These are phyloP conservation scores for Lagenidium giganteum DNA, from an alignment of 352 stramenopile genomes.

Conservation along the genomic window DNA sequence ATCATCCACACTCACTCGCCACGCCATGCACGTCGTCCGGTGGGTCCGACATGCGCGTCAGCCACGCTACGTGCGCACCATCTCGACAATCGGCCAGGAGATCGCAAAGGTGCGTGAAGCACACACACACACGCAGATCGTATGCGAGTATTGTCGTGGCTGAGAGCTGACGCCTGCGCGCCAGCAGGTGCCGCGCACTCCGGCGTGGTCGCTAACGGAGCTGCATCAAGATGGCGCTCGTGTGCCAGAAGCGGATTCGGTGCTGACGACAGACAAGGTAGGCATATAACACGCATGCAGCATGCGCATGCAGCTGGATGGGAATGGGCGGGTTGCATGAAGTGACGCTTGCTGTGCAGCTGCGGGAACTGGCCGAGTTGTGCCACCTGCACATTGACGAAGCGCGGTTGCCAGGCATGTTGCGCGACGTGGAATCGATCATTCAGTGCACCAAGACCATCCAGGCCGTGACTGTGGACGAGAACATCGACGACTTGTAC, in stretches of 20 bases:
- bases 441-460: conserved; percentile 87
- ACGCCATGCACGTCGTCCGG: too few relatives aligned
- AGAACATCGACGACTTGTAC: conserved; percentile 83
- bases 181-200: conserved; percentile 51
- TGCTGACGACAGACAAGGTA: conserved; percentile 65
- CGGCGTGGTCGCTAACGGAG: conserved; percentile 79
- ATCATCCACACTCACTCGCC: too few relatives aligned
- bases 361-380: conserved; percentile 74
- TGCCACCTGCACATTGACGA: conserved; percentile 80
- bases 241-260: conserved; percentile 31
- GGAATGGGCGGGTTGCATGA: not conserved
- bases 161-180: not conserved
- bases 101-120: too few relatives aligned
- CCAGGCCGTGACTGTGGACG: conserved; percentile 72
- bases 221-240: conserved; percentile 55
- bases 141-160: too few relatives aligned
- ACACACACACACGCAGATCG: too few relatives aligned
- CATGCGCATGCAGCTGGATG: not conserved
- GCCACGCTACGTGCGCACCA: too few relatives aligned
- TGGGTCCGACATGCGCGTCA: too few relatives aligned
- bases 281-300: not conserved
- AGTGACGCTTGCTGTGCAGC: conserved; percentile 31
- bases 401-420: conserved; percentile 55
- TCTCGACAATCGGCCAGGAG: too few relatives aligned
- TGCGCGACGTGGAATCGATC: conserved; percentile 82